Evolutionary conservation across 305 asterid species (phyloP).

Genomic region (Fraxinus xanthoxyloides): DNA sequence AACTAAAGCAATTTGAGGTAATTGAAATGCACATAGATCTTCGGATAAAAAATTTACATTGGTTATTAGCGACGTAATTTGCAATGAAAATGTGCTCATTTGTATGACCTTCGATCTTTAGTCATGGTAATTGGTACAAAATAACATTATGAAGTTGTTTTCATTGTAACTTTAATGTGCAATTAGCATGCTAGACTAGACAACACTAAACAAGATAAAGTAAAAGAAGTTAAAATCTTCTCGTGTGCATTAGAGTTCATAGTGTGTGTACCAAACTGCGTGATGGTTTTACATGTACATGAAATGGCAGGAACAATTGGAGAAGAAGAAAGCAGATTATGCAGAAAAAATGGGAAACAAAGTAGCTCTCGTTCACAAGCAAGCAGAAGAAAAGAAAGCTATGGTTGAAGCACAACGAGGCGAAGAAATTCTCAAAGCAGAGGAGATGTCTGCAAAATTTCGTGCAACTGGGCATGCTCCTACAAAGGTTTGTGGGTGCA

Average conservation of each 20-base stretch:
- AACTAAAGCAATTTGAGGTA: constrained; percentile 77
- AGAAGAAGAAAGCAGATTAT: constrained; percentile 75
- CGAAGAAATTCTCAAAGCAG: constrained; percentile 65
- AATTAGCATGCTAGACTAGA: neutral
- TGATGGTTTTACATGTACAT: neutral
- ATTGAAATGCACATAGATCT: neutral
- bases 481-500: constrained; percentile 53
- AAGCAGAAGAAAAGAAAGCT: constrained; percentile 82
- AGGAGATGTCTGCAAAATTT: constrained; percentile 71
- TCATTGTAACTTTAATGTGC: neutral
- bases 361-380: constrained; percentile 62
- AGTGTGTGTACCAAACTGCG: neutral
- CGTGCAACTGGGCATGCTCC: constrained; percentile 70
- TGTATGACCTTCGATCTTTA: neutral
- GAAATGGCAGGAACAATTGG: constrained; percentile 54
- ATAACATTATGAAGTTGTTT: neutral
- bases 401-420: constrained; percentile 55
- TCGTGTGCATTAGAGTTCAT: neutral
- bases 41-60: neutral
- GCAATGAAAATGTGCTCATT: neutral
- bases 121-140: neutral
- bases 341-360: constrained; percentile 69
- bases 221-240: neutral
- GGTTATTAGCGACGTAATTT: neutral
- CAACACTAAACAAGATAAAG: neutral